Evolutionary conservation across 202 grass and related monocot species (phyloP), one percentile per base, ranked within the genome.

Genomic region (Bolboschoenoplectus hybrid): DNA sequence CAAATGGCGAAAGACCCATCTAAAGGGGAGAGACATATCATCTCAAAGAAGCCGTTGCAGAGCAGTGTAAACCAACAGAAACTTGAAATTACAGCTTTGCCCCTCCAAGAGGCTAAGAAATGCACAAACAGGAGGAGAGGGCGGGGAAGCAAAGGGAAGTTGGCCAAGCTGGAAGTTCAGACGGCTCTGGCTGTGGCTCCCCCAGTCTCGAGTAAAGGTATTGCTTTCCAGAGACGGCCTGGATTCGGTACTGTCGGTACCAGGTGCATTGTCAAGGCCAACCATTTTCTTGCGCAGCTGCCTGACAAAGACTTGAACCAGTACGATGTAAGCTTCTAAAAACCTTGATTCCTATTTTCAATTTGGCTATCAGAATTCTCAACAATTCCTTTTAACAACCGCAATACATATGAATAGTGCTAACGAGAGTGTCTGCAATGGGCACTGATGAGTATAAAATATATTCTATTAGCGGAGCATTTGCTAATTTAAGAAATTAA

Each of bases 221-320:
- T 97, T 14, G 65, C 60, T 5, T 99, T 99, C 84, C 91, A 90
- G 83, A 88, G 88, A 2, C 91, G 97, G 35, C 97, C 97, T 4
- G 97, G 97, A 52, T 99, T 99, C 79, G 94, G 97, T 49, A 92
- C 91, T 38, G 84, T 93, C 40, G 97, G 97, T 85, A 76, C 91
- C 70, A 91, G 91, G 77, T 99, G 97, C 91, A 91, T 99, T 81
- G 91, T 99, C 13, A 99, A 99, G 88, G 94, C 97, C 55, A 99
- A 99, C 83, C 97, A 99, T 92, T 99, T 99, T 92, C 97, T 99
- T 79, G 89, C 90, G 49, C 84, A 99, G 78, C 74, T 99, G 81
- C 92, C 94, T 6, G 94, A 99, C 88, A 99, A 97, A 85, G 97
- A 99, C 82, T 91, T 99, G 83, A 99, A 85, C 86, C 97, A 99